Percentiles rank a stretch among this genome's conserved stretches.
These are phyloP conservation scores for Termitomyces sp. DNA, from an alignment of 768 basidiomycete genomes.

Conservation along the genomic window DNA sequence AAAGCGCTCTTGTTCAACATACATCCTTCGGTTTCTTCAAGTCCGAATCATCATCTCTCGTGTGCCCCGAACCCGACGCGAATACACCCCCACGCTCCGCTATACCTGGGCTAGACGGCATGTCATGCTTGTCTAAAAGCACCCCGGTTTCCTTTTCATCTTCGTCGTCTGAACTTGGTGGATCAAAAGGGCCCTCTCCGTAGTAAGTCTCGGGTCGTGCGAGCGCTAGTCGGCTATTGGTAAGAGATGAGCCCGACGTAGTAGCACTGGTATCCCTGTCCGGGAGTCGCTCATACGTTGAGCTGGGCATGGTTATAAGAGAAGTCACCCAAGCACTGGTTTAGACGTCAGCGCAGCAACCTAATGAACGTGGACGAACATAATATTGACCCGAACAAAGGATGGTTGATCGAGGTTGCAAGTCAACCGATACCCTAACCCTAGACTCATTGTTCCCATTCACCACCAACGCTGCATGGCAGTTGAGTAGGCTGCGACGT, in stretches of 20 bases:
- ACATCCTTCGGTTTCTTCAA: conserved; percentile 10
- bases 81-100: conserved; percentile 19
- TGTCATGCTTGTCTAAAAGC: conserved; percentile 44
- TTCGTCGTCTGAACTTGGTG: conserved; percentile 79
- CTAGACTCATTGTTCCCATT: conserved; percentile 13
- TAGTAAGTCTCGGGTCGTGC: conserved; percentile 49
- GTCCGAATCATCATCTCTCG: conserved; percentile 3
- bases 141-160: conserved; percentile 32
- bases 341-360: not conserved
- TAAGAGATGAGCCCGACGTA: conserved; percentile 4
- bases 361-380: not conserved
- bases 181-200: conserved; percentile 72
- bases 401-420: not conserved
- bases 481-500: not conserved
- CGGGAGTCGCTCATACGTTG: conserved; percentile 14
- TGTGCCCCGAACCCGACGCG: conserved; percentile 9
- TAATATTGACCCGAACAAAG: not conserved
- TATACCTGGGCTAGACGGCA: conserved; percentile 19
- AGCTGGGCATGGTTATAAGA: conserved; percentile 7
- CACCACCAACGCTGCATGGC: conserved; percentile 13
- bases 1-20: not conserved
- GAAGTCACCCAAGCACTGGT: not conserved
- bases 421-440: conserved; percentile 14
- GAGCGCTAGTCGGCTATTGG: conserved; percentile 6
- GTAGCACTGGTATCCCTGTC: conserved; percentile 1